Evolutionary conservation across 768 basidiomycete species (phyloP).

Genomic region (Calvatia gigantea): DNA sequence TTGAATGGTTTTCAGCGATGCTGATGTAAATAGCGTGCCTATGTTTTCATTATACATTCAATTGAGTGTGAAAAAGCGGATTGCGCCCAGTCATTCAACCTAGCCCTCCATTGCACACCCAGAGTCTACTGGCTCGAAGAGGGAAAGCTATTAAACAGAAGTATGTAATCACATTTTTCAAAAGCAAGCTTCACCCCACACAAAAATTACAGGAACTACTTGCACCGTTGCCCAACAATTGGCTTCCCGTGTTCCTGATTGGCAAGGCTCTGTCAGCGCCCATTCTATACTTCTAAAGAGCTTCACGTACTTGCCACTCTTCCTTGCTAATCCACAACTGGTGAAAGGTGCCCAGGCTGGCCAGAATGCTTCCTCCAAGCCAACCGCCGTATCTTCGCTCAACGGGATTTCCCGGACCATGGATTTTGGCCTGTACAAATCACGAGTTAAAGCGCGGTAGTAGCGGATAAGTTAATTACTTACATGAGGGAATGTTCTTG

Average conservation of each 20-base stretch:
- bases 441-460: neutral
- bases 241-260: conserved; percentile 75
- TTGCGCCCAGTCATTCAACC: no score
- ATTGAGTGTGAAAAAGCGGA: no score
- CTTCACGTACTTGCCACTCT: conserved; percentile 76
- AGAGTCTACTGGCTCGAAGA: neutral
- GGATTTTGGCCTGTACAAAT: conserved; percentile 70
- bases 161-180: neutral
- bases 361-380: conserved; percentile 95
- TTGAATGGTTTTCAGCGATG: neutral
- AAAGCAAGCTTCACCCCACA: conserved; percentile 5
- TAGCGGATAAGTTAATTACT: conserved; percentile 25
- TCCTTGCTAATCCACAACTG: conserved; percentile 94
- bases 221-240: conserved; percentile 84
- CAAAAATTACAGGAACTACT: conserved; percentile 36
- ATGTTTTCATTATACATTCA: neutral
- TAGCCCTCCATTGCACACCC: no score
- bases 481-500: conserved; percentile 75
- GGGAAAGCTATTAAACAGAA: no score
- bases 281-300: neutral
- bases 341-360: conserved; percentile 95
- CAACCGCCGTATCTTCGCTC: conserved; percentile 92
- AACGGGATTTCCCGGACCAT: conserved; percentile 85
- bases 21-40: neutral
- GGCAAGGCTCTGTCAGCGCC: neutral